Conservation (phyloP, 202 grass and related monocot species). For the Hordeum pubiflorum region DNA sequence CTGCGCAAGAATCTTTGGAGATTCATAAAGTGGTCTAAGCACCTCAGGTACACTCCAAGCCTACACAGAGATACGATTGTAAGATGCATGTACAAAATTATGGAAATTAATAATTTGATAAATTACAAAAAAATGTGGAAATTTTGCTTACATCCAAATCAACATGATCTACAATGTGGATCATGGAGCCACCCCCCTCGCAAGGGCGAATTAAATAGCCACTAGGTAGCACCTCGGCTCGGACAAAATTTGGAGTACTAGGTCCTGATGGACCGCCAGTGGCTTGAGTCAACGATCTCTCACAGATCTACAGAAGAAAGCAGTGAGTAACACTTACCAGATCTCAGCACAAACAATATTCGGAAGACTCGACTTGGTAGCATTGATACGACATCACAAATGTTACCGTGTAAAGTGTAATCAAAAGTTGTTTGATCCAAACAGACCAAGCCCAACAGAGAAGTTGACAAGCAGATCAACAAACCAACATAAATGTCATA, state of each 20-base stretch:
- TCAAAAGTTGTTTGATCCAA: background rate
- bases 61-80: conserved; percentile 29
- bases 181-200: conserved; percentile 94
- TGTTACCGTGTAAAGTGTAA: background rate
- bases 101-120: background rate
- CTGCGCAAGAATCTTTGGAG: conserved; percentile 84
- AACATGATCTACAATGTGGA: conserved; percentile 96
- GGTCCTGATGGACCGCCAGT: conserved; percentile 78
- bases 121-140: background rate
- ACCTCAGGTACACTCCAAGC: conserved; percentile 96
- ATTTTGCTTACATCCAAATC: conserved; percentile 73
- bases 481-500: conserved; percentile 17
- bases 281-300: conserved; percentile 79
- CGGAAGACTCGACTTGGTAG: background rate
- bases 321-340: conserved; percentile 15
- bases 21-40: conserved; percentile 86
- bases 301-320: conserved; percentile 70
- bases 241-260: conserved; percentile 61
- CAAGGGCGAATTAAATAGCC: conserved; percentile 82
- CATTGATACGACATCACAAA: background rate
- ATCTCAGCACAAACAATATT: conserved; percentile 3
- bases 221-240: conserved; percentile 89
- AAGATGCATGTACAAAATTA: background rate
- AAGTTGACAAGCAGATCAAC: background rate
- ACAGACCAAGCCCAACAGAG: background rate